Conservation (phyloP, 2,329 filamentous ascomycete genomes). For the Claviceps quebecensis region DNA sequence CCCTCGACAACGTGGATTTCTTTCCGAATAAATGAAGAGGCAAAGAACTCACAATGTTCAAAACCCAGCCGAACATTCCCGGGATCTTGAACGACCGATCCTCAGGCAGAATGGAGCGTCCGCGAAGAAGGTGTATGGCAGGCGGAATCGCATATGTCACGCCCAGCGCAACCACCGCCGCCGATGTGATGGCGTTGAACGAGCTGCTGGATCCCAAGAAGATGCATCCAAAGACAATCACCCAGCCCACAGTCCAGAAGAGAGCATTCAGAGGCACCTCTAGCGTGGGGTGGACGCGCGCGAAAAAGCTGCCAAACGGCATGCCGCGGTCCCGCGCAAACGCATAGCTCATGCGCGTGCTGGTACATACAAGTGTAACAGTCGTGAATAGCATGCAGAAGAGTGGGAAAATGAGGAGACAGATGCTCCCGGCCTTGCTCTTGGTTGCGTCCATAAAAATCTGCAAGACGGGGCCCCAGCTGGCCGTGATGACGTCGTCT, state of each 20-base stretch:
- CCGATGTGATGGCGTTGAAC: conserved; percentile 59
- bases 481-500: conserved; percentile 38
- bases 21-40: not conserved
- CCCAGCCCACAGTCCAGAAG: conserved; percentile 43
- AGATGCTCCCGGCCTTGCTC: conserved; percentile 47
- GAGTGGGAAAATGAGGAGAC: conserved; percentile 52
- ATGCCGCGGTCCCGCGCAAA: conserved; percentile 53
- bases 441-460: conserved; percentile 52
- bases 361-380: conserved; percentile 51
- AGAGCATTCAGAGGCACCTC: conserved; percentile 55
- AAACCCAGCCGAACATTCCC: conserved; percentile 21
- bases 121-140: conserved; percentile 52
- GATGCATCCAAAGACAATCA: conserved; percentile 56
- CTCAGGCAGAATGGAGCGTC: conserved; percentile 50
- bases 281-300: conserved; percentile 44
- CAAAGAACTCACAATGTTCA: conserved; percentile 13
- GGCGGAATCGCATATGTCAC: conserved; percentile 66
- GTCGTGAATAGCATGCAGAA: conserved; percentile 40
- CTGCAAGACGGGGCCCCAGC: conserved; percentile 44
- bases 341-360: conserved; percentile 52
- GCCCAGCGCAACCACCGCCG: conserved; percentile 59
- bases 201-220: conserved; percentile 53
- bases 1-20: not conserved
- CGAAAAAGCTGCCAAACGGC: conserved; percentile 47
- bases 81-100: conserved; percentile 23